Percentiles rank a stretch among this genome's conserved stretches.
Evolutionary conservation across 768 basidiomycete genomes (phyloP).

Genomic region (Mrakia frigida): DNA sequence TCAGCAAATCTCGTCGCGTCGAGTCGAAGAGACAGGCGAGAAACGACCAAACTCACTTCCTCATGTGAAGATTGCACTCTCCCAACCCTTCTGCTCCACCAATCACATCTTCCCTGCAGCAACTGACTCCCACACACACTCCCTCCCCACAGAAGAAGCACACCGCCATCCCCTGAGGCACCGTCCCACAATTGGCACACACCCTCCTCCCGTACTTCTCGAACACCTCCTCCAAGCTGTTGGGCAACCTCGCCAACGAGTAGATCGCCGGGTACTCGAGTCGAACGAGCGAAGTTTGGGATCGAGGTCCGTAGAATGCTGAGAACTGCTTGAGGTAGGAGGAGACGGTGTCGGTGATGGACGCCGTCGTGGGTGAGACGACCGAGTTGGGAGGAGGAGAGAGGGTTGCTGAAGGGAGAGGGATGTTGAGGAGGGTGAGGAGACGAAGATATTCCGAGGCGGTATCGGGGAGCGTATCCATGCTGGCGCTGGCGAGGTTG

Average conservation of each 20-base stretch:
- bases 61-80: conserved; percentile 91
- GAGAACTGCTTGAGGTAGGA: conserved; percentile 32
- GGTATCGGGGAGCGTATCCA: not conserved
- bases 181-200: conserved; percentile 70
- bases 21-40: conserved; percentile 7
- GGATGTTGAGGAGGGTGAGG: conserved; percentile 67
- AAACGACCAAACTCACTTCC: conserved; percentile 62
- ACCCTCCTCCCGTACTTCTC: conserved; percentile 64
- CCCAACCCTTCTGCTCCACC: conserved; percentile 56
- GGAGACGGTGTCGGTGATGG: conserved; percentile 26
- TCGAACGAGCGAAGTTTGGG: conserved; percentile 29
- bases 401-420: conserved; percentile 59
- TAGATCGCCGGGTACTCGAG: conserved; percentile 81
- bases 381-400: conserved; percentile 9
- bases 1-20: not conserved
- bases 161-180: conserved; percentile 79
- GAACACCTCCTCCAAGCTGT: conserved; percentile 76
- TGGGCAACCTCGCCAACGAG: conserved; percentile 72
- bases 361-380: not conserved
- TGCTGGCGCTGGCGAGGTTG: not conserved
- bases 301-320: conserved; percentile 31
- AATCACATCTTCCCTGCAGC: conserved; percentile 62
- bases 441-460: conserved; percentile 72
- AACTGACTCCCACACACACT: conserved; percentile 85
- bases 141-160: conserved; percentile 85